A percentile compares a stretch with the other conserved stretches of the same genome.
These are phyloP conservation scores for Arthrobotrys iridis DNA, from an alignment of 2,329 filamentous ascomycete genomes.

Conservation along the genomic window DNA sequence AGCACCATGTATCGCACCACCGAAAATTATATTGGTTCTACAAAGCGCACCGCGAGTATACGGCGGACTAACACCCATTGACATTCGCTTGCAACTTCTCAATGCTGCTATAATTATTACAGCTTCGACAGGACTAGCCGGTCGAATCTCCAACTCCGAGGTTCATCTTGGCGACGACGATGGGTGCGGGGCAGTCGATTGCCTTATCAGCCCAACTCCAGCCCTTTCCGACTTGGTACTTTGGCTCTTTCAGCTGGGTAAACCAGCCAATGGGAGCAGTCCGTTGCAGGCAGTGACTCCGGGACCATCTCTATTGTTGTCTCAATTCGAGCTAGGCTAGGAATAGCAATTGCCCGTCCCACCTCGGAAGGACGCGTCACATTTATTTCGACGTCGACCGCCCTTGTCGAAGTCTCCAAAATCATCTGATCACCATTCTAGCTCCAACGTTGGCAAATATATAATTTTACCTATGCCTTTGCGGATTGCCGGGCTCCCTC, in stretches of 20 bases:
- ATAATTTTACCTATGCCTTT: background rate
- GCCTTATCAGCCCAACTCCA: constrained; percentile 28
- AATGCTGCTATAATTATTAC: constrained; percentile 28
- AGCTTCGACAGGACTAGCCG: constrained; percentile 5
- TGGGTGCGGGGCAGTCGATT: constrained; percentile 52
- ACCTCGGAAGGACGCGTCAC: constrained; percentile 21
- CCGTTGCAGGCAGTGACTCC: too few species aligned
- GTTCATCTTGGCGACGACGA: constrained; percentile 13
- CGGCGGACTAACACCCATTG: constrained; percentile 9
- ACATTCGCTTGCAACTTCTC: constrained; percentile 21
- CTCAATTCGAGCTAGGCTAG: constrained; percentile 2
- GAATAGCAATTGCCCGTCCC: constrained; percentile 22
- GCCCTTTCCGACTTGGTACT: constrained; percentile 23
- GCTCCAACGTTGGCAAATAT: background rate
- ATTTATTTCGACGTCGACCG: background rate
- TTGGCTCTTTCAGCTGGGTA: background rate
- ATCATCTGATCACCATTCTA: background rate
- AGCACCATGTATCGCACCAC: constrained; percentile 27
- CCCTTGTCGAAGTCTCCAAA: background rate
- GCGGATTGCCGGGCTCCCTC: background rate
- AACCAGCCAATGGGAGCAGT: constrained; percentile 30
- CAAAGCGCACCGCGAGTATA: constrained; percentile 29
- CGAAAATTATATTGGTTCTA: constrained; percentile 34
- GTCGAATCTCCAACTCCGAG: constrained; percentile 15
- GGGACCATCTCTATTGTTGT: background rate